Conservation (phyloP, 1,284 basidiomycete genomes). For the Ustilago trichophora region DNA sequence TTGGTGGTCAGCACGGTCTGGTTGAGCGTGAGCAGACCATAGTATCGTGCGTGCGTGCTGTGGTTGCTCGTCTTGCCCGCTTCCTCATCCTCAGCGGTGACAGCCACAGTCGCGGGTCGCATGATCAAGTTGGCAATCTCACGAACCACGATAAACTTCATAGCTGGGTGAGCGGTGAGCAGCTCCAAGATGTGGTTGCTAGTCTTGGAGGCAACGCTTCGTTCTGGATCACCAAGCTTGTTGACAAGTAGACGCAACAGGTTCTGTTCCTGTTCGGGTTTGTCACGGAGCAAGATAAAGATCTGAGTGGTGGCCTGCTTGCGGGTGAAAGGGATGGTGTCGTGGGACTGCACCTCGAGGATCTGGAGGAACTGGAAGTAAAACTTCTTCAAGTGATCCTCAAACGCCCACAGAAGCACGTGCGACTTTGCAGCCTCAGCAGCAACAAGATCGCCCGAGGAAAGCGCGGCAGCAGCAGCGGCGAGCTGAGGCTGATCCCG, state of each 20-base stretch:
- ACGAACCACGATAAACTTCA: slow-evolving; percentile 89
- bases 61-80: slow-evolving; percentile 27
- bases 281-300: slow-evolving; percentile 82
- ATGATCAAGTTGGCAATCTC: slow-evolving; percentile 85
- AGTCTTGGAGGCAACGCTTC: slow-evolving; percentile 85
- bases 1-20: slow-evolving; percentile 82
- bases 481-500: slow-evolving; percentile 81
- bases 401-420: slow-evolving; percentile 86
- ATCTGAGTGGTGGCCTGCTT: slow-evolving; percentile 77
- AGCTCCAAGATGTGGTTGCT: slow-evolving; percentile 89
- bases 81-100: slow-evolving; percentile 43
- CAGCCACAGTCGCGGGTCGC: slow-evolving; percentile 68
- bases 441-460: slow-evolving; percentile 33
- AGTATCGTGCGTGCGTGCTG: slow-evolving; percentile 80
- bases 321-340: slow-evolving; percentile 87
- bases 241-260: slow-evolving; percentile 89
- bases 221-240: slow-evolving; percentile 83
- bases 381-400: slow-evolving; percentile 96
- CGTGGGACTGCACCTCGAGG: slow-evolving; percentile 86
- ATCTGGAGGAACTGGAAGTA: slow-evolving; percentile 92
- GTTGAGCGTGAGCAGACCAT: slow-evolving; percentile 90
- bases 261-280: slow-evolving; percentile 98
- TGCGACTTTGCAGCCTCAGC: slow-evolving; percentile 69
- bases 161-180: slow-evolving; percentile 87
- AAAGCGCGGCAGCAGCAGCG: slow-evolving; percentile 70